Evolutionary conservation across 1,139 yeast species (phyloP).

Genomic region (Diutina neorugosa): DNA sequence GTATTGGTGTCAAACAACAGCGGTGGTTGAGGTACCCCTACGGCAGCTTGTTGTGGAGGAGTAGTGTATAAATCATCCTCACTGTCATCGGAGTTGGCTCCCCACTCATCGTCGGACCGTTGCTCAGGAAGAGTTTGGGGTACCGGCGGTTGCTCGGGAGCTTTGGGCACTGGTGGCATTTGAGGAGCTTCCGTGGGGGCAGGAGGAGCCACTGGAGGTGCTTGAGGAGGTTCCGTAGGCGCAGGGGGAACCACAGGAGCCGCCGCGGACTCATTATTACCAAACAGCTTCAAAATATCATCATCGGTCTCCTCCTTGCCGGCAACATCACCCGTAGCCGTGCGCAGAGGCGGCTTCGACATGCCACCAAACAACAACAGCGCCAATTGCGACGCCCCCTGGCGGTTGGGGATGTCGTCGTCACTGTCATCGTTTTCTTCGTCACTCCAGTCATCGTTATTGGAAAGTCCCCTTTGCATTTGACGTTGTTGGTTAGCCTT

Average conservation of each 20-base stretch:
- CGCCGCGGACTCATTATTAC: neutral
- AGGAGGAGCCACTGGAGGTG: slow-evolving; percentile 5
- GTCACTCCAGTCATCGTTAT: slow-evolving; percentile 48
- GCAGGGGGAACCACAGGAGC: neutral
- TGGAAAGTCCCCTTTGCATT: slow-evolving; percentile 47
- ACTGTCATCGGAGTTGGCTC: neutral
- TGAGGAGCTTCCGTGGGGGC: slow-evolving; percentile 9
- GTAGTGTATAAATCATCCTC: slow-evolving; percentile 3
- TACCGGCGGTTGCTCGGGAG: neutral
- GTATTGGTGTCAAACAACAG: neutral
- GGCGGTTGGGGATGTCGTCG: slow-evolving; percentile 33
- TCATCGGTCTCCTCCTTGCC: neutral
- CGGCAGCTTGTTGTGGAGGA: neutral
- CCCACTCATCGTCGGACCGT: neutral
- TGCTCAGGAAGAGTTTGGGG: slow-evolving; percentile 3
- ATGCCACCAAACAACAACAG: slow-evolving; percentile 52
- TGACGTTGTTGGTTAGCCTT: slow-evolving; percentile 55
- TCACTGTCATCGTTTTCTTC: slow-evolving; percentile 41
- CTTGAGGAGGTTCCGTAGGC: neutral
- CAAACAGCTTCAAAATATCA: slow-evolving; percentile 1
- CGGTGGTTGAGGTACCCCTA: neutral
- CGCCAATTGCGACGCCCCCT: slow-evolving; percentile 54
- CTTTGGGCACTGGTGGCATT: neutral
- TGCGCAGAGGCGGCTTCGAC: slow-evolving; percentile 31
- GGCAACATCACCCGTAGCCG: slow-evolving; percentile 8